These are phyloP conservation scores for Polytrichum formosum DNA, from an alignment of 225 moss, liverwort and hornwort genomes.

Conservation along the genomic window DNA sequence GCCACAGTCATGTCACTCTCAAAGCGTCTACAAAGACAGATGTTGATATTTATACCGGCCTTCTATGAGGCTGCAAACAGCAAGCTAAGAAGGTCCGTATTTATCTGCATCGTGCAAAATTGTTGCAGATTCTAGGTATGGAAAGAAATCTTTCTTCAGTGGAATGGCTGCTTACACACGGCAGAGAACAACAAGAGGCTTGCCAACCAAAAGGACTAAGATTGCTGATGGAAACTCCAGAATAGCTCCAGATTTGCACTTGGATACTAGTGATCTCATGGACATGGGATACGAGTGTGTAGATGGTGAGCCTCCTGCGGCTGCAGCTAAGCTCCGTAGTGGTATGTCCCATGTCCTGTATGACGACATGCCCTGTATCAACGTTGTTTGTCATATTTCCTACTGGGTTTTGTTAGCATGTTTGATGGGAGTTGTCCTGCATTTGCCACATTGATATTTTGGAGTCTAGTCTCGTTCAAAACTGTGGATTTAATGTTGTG, in stretches of 20 bases:
- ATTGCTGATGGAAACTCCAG: constrained; percentile 51
- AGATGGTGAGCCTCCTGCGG: constrained; percentile 98
- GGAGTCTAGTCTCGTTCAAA: no score
- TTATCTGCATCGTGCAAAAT: constrained; percentile 31
- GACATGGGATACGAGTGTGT: constrained; percentile 84
- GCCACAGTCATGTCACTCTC: no score
- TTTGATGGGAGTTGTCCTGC: constrained; percentile 7
- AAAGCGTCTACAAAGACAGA: no score
- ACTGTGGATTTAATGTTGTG: no score
- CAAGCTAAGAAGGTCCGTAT: constrained; percentile 61
- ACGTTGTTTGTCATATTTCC: constrained; percentile 10
- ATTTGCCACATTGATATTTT: constrained; percentile 1
- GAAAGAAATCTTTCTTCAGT: constrained; percentile 65
- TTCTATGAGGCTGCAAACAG: constrained; percentile 60
- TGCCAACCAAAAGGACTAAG: constrained; percentile 80
- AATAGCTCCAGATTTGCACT: constrained; percentile 63
- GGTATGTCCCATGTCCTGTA: constrained; percentile 45
- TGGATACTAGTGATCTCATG: constrained; percentile 78
- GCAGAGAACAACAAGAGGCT: constrained; percentile 83
- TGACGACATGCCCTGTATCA: constrained; percentile 10
- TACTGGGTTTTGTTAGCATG: no score
- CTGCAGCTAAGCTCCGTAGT: constrained; percentile 98
- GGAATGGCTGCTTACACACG: constrained; percentile 79
- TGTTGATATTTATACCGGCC: constrained; percentile 36
- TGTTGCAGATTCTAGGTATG: constrained; percentile 70